phyloP scores from a whole-genome alignment of 192 early-diverging fungal species.

The Coemansia sp. region DNA sequence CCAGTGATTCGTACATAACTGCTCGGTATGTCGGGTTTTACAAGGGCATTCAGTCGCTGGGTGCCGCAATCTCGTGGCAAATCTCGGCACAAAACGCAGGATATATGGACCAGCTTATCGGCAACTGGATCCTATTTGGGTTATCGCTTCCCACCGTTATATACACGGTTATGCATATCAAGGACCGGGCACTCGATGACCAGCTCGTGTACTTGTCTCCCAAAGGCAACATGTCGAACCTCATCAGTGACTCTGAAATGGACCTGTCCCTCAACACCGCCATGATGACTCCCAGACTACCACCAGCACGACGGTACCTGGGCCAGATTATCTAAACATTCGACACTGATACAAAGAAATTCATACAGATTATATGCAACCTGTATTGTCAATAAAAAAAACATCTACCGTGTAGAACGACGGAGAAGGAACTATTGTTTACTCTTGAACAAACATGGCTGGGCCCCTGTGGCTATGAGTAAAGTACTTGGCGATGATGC shows the following conservation, averaged over 20 bases:
- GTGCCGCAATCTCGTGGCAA: conserved; percentile 62
- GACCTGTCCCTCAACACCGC: too few species aligned
- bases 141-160: conserved; percentile 34
- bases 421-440: too few species aligned
- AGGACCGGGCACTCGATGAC: conserved; percentile 32
- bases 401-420: too few species aligned
- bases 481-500: conserved; percentile 31
- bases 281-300: too few species aligned
- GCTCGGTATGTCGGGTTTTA: conserved; percentile 74
- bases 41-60: conserved; percentile 76
- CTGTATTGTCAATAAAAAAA: too few species aligned
- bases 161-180: conserved; percentile 26
- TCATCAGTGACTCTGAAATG: neutral
- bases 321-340: too few species aligned
- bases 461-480: neutral
- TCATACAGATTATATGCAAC: too few species aligned
- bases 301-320: too few species aligned
- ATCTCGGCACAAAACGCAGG: conserved; percentile 51
- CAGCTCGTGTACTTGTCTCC: conserved; percentile 15
- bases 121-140: conserved; percentile 35
- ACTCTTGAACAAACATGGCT: conserved; percentile 2
- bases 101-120: conserved; percentile 46
- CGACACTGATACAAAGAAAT: too few species aligned
- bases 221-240: neutral
- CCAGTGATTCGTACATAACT: conserved; percentile 66